These are phyloP conservation scores for Scheffersomyces lignosus DNA, from an alignment of 805 yeast genomes.

Conservation along the genomic window DNA sequence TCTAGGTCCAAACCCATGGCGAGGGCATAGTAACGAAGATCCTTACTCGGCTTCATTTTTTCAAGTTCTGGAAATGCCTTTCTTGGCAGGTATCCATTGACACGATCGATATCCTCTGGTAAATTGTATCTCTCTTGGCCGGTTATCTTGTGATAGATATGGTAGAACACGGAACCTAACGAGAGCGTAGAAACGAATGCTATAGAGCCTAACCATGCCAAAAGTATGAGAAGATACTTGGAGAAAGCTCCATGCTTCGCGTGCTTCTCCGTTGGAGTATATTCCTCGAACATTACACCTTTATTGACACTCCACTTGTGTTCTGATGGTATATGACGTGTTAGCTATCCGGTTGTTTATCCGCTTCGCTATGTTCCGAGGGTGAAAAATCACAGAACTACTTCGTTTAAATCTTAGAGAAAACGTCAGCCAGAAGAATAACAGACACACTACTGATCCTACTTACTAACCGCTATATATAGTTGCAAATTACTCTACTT, in stretches of 20 bases:
- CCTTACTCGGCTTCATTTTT: conserved; percentile 34
- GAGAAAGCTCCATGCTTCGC: conserved; percentile 20
- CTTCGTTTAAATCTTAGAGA: too few relatives aligned
- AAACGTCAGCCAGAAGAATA: too few relatives aligned
- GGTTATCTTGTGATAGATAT: conserved; percentile 24
- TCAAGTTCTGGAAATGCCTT: conserved; percentile 36
- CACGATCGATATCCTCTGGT: conserved; percentile 19
- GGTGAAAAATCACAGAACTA: too few relatives aligned
- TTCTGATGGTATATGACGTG: too few relatives aligned
- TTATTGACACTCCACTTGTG: too few relatives aligned
- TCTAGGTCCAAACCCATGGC: conserved; percentile 60
- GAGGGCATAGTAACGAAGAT: conserved; percentile 66
- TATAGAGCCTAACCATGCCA: conserved; percentile 29
- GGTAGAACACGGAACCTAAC: conserved; percentile 30
- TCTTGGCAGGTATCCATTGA: conserved; percentile 28
- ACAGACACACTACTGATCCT: too few relatives aligned
- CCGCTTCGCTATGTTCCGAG: too few relatives aligned
- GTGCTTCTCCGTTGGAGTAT: conserved; percentile 23
- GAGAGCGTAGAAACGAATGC: conserved; percentile 25
- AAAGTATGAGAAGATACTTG: conserved; percentile 18
- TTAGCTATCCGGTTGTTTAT: too few relatives aligned
- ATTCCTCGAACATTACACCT: conserved; percentile 22
- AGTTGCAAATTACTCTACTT: too few relatives aligned
- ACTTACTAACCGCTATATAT: too few relatives aligned
- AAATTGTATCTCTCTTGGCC: conserved; percentile 30